Evolutionary conservation across 2,329 filamentous ascomycete genomes (phyloP).

Genomic region (Alternaria sp.): DNA sequence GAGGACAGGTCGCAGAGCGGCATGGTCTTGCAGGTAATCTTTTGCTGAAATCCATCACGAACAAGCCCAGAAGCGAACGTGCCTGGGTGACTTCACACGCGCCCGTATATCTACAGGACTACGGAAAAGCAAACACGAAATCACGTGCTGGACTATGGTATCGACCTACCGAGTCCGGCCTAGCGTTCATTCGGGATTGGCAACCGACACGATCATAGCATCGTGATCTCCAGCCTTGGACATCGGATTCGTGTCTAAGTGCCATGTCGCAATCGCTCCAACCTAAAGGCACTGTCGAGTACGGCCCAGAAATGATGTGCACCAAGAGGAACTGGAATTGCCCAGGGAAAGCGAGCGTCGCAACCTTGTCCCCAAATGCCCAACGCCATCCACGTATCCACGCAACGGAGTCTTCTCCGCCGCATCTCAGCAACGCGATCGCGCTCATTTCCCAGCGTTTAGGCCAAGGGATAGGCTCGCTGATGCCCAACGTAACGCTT

Average conservation of each 20-base stretch:
- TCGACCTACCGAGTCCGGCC: not conserved
- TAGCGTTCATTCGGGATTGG: not conserved
- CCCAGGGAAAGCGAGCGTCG: conserved; percentile 13
- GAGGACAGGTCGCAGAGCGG: not conserved
- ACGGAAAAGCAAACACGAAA: conserved; percentile 1
- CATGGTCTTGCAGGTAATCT: not conserved
- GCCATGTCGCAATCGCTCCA: not conserved
- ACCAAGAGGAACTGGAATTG: conserved; percentile 1
- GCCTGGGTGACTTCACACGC: not conserved
- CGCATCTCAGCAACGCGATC: not conserved
- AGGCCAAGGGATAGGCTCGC: not conserved
- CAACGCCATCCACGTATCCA: not conserved
- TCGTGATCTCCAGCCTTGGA: not conserved
- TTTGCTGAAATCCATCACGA: not conserved
- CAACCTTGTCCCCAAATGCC: conserved; percentile 4
- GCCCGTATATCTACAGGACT: not conserved
- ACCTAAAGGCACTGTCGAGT: not conserved
- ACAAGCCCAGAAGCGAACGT: not conserved
- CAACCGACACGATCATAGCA: not conserved
- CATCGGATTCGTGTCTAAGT: conserved; percentile 2
- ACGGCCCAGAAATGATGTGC: not conserved
- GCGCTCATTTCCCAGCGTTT: conserved; percentile 1
- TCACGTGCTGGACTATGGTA: not conserved
- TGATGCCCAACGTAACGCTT: conserved; percentile 13
- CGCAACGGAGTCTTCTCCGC: conserved; percentile 12